These are phyloP conservation scores for Cadophora sp. DNA, from an alignment of 2,329 filamentous ascomycete genomes.

Conservation along the genomic window DNA sequence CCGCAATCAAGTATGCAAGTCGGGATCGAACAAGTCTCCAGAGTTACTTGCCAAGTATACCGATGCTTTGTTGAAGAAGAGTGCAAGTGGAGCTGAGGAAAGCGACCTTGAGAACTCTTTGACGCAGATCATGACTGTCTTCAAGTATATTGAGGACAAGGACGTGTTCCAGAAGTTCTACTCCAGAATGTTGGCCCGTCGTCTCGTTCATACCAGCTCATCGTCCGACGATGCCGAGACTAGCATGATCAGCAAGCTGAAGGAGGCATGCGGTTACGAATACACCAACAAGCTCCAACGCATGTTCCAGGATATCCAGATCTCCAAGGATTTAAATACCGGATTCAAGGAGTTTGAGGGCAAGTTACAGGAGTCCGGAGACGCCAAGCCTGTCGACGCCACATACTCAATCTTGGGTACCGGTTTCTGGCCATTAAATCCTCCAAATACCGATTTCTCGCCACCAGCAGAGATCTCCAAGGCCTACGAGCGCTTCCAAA, in stretches of 20 bases:
- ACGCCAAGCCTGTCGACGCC: conserved; percentile 77
- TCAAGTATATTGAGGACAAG: conserved; percentile 99
- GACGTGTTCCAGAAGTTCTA: conserved; percentile 99
- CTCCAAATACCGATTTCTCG: conserved; percentile 87
- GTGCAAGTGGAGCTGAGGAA: conserved; percentile 90
- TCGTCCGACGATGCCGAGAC: conserved; percentile 97
- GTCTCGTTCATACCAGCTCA: conserved; percentile 92
- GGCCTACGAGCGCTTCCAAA: conserved; percentile 87
- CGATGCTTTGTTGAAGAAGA: conserved; percentile 91
- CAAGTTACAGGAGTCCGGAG: conserved; percentile 66
- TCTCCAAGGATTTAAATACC: conserved; percentile 94
- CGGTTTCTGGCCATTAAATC: conserved; percentile 93
- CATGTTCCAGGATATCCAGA: conserved; percentile 99
- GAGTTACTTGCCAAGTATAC: conserved; percentile 96
- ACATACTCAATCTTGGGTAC: conserved; percentile 94
- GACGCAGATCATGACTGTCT: conserved; percentile 96
- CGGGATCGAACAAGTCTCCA: conserved; percentile 90
- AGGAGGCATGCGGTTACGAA: conserved; percentile 97
- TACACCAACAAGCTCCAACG: conserved; percentile 99
- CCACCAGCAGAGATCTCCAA: conserved; percentile 84
- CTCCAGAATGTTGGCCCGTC: conserved; percentile 93
- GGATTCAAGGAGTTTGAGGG: conserved; percentile 83
- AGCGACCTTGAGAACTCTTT: conserved; percentile 89
- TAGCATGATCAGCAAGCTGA: conserved; percentile 99
- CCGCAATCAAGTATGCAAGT: conserved; percentile 93